Evolutionary conservation across 495 filamentous ascomycete species (phyloP).

Genomic region (Penicillium canariense): DNA sequence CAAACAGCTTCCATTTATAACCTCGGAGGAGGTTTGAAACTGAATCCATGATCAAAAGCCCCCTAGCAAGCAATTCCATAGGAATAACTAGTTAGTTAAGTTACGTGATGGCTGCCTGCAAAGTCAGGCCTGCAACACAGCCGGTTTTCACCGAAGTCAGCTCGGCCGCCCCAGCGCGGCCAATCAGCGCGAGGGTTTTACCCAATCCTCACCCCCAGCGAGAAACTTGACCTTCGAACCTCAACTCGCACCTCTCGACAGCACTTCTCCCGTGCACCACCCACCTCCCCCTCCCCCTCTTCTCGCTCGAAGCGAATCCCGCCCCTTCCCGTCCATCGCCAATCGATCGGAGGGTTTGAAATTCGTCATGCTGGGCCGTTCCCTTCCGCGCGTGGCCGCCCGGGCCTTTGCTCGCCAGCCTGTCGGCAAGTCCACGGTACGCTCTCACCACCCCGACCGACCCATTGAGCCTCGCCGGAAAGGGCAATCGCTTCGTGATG

Average conservation of each 20-base stretch:
- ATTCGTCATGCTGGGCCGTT: conserved; percentile 78
- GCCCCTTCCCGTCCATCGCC: conserved; percentile 33
- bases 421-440: conserved; percentile 52
- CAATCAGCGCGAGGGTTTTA: conserved; percentile 45
- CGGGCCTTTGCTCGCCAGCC: conserved; percentile 61
- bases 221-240: conserved; percentile 45
- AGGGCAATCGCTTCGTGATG: conserved; percentile 32
- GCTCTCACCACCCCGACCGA: conserved; percentile 25
- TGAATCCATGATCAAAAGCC: neutral
- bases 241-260: conserved; percentile 40
- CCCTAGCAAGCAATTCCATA: neutral
- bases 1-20: too few species aligned
- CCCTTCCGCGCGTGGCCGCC: conserved; percentile 76
- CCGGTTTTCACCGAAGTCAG: conserved; percentile 41
- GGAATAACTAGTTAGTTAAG: neutral
- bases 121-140: conserved; percentile 33
- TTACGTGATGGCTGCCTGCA: neutral
- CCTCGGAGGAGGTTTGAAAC: too few species aligned
- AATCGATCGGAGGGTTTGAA: conserved; percentile 42
- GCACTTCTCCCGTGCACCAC: conserved; percentile 35
- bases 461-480: conserved; percentile 31
- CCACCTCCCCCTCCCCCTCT: conserved; percentile 30
- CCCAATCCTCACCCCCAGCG: conserved; percentile 37
- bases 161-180: conserved; percentile 20
- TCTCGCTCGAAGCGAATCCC: conserved; percentile 28